A percentile compares a stretch with the other conserved stretches of the same genome.
phyloP scores from a whole-genome alignment of 441 rosid species.

The Capsella rubella region DNA sequence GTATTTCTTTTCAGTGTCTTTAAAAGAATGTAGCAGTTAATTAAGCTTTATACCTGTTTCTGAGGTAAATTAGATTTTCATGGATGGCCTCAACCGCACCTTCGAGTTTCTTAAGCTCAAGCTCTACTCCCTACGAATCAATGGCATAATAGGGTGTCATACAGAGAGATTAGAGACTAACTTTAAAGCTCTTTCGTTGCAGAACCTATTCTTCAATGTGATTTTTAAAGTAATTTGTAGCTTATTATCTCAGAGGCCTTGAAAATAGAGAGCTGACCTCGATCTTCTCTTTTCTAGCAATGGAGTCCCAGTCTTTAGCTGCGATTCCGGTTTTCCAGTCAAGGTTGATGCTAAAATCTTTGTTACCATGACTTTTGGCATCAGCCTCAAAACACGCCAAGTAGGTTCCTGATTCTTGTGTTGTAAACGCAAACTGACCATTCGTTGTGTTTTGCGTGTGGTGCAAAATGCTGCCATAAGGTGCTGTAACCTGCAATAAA shows the following conservation, averaged over 20 bases:
- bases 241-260: not conserved
- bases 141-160: not conserved
- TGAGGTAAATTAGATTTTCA: slow-evolving; percentile 67
- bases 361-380: slow-evolving; percentile 46
- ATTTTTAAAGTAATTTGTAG: not conserved
- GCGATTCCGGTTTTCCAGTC: slow-evolving; percentile 97
- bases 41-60: slow-evolving; percentile 56
- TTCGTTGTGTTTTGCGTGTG: slow-evolving; percentile 69
- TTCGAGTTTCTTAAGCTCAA: slow-evolving; percentile 88
- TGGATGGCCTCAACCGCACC: slow-evolving; percentile 83
- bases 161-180: not conserved
- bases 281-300: slow-evolving; percentile 89
- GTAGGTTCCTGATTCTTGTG: slow-evolving; percentile 82
- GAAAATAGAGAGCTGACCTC: slow-evolving; percentile 62
- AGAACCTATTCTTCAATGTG: not conserved
- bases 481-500: slow-evolving; percentile 76
- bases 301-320: slow-evolving; percentile 95
- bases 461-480: slow-evolving; percentile 78
- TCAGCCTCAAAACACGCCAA: slow-evolving; percentile 78
- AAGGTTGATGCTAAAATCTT: slow-evolving; percentile 68
- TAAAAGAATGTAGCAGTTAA: slow-evolving; percentile 4
- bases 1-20: not conserved
- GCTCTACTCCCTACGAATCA: slow-evolving; percentile 71
- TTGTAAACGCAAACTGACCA: slow-evolving; percentile 92
- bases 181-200: not conserved